A percentile compares a stretch with the other conserved stretches of the same genome.
Evolutionary conservation across 2,329 filamentous ascomycete species (phyloP).

Genomic region (Alternaria hordeiaustralica): DNA sequence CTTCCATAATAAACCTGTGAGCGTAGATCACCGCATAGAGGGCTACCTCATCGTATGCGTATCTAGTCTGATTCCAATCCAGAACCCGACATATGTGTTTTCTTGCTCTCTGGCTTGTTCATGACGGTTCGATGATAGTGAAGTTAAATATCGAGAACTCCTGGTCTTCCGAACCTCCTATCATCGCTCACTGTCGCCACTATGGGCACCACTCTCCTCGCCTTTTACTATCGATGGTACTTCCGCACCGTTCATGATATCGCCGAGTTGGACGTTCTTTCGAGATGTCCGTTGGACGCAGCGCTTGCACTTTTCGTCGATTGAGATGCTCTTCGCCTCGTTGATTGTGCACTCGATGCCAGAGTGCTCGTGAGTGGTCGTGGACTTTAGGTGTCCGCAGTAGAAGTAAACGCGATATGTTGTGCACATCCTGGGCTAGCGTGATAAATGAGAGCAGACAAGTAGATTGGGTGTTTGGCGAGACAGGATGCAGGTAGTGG

Average conservation of each 20-base stretch:
- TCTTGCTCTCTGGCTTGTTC: background rate
- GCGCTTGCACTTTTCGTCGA: background rate
- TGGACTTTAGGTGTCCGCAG: conserved; percentile 2
- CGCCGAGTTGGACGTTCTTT: background rate
- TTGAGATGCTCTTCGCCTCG: background rate
- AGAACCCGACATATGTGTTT: background rate
- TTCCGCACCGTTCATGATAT: background rate
- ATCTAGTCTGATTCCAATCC: background rate
- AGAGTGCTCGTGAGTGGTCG: background rate
- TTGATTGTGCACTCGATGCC: background rate
- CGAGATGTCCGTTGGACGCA: background rate
- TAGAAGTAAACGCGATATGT: background rate
- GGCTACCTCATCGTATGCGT: background rate
- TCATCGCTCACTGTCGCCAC: background rate
- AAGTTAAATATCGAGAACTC: background rate
- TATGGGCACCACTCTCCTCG: background rate
- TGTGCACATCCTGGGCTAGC: background rate
- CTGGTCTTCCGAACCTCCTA: background rate
- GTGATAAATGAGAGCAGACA: background rate
- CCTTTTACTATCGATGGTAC: background rate
- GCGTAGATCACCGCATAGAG: background rate
- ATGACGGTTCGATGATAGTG: background rate
- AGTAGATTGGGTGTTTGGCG: background rate
- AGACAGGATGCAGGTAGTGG: background rate
- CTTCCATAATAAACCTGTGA: background rate